Base-by-base conservation (phyloP, 352 stramenopile genomes). In the Globisporangium yorkense region DNA sequence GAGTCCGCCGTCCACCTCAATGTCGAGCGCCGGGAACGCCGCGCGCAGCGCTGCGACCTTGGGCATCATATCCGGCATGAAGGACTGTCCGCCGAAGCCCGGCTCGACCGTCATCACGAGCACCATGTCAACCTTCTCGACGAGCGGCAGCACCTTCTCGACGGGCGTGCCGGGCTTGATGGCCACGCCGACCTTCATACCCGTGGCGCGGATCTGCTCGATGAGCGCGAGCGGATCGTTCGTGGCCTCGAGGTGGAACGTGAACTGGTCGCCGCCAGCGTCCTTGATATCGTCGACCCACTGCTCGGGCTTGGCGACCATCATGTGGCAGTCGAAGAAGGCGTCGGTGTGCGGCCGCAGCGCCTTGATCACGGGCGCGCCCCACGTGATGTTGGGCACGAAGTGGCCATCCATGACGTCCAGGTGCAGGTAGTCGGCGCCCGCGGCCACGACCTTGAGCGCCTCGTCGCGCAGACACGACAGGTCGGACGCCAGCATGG, bases 391-490 rank as follows among this genome's bases (percentile, higher is more conserved):
- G 72, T 98, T 98, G 51, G 92, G 94, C 49, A 99, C 96, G 69
- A 99, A 99, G 72, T 99, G 96, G 41, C 96, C 96, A 75, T 99
- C 96, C 96, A 99, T 99, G 41, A 99, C 89, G 76, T 99, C 96
- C 64, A 99, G 67, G 70, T 99, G 96, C 37, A 99, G 75, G 74
- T 97, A 98, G 75, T 98, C 93, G 46, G 96, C 95, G 24, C 95
- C 94, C 0, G 85, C 80, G 8, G 71, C 68, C 43, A 98, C 71
- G n/a, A 98, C 88, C 57, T 94, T 87, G 37, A 92, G 74, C 20
- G 89, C 75, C 68, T 99, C 95, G 35, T 92, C 80, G 49, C 95
- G 94, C 51, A 98, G 74, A 60, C 88, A 89, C 51, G 93, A 96
- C 51, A 99, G 79, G 67, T 99, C 96, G 43, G 88, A 98, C 50